A percentile compares a stretch with the other conserved stretches of the same genome.
Evolutionary conservation across 2,329 filamentous ascomycete genomes (phyloP).

Genomic region (Fonsecaea multimorphosa): DNA sequence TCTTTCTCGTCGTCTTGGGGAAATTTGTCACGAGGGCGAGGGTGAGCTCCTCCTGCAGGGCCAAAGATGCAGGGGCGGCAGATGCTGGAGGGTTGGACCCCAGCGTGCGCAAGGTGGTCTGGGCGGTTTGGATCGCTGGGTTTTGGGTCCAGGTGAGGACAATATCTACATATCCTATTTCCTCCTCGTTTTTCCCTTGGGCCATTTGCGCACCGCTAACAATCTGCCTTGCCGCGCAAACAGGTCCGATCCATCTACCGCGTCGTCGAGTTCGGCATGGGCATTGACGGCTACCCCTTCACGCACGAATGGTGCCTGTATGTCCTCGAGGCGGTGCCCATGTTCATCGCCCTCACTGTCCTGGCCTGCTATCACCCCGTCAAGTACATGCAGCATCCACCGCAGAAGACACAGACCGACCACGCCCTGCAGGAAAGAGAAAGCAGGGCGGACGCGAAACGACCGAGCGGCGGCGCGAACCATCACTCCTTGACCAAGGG

Average conservation of each 20-base stretch:
- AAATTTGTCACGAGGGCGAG: conserved; percentile 39
- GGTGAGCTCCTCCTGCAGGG: too few species aligned
- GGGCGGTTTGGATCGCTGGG: conserved; percentile 55
- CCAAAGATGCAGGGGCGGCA: conserved; percentile 46
- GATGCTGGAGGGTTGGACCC: conserved; percentile 52
- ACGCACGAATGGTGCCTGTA: conserved; percentile 53
- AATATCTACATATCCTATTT: not conserved
- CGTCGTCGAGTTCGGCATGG: conserved; percentile 55
- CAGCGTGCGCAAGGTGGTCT: conserved; percentile 50
- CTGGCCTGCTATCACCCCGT: conserved; percentile 60
- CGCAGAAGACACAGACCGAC: not conserved
- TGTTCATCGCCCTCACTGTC: conserved; percentile 54
- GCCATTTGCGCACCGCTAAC: not conserved
- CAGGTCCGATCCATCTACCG: conserved; percentile 48
- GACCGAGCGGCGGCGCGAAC: not conserved
- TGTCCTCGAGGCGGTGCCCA: conserved; percentile 52
- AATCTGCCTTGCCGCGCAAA: not conserved
- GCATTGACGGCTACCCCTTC: conserved; percentile 51
- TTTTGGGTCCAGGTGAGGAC: conserved; percentile 52
- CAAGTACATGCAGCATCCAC: conserved; percentile 34
- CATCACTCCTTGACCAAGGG: not conserved
- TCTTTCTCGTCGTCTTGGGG: conserved; percentile 40
- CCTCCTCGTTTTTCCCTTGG: conserved; percentile 15
- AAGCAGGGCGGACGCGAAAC: not conserved
- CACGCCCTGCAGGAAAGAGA: conserved; percentile 11